Conservation (phyloP, 805 yeast species). For the Vanderwaltozyma tropicalis region DNA sequence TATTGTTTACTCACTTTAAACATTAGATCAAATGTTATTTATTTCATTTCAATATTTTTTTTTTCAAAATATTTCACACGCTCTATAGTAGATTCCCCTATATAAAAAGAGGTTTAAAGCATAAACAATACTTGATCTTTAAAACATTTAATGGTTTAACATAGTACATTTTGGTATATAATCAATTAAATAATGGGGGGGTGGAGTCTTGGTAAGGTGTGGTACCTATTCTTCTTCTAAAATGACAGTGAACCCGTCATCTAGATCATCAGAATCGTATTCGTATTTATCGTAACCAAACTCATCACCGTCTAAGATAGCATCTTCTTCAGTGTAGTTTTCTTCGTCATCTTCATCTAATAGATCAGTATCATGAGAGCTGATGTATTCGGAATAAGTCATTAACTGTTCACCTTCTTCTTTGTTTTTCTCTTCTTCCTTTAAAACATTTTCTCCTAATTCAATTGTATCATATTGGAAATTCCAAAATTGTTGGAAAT, state of each 20-base stretch:
- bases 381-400: slow-evolving; percentile 14
- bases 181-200: too few species aligned
- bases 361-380: slow-evolving; percentile 3
- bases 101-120: too few species aligned
- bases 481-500: slow-evolving; percentile 32
- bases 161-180: too few species aligned
- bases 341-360: slow-evolving; percentile 8
- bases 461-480: slow-evolving; percentile 24
- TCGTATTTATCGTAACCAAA: not conserved
- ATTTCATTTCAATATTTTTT: too few species aligned
- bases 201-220: too few species aligned
- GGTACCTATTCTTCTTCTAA: not conserved
- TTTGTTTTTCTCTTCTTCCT: slow-evolving; percentile 6
- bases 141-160: too few species aligned
- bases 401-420: slow-evolving; percentile 13
- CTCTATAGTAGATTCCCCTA: too few species aligned
- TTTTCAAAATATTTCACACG: too few species aligned
- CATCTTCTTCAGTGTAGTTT: slow-evolving; percentile 9
- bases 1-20: too few species aligned
- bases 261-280: not conserved
- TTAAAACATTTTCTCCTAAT: slow-evolving; percentile 4
- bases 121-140: too few species aligned
- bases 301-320: slow-evolving; percentile 5
- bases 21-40: too few species aligned
- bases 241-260: not conserved